These are phyloP conservation scores for Rhizophora mangle DNA, from an alignment of 345 rosid genomes.

Conservation along the genomic window DNA sequence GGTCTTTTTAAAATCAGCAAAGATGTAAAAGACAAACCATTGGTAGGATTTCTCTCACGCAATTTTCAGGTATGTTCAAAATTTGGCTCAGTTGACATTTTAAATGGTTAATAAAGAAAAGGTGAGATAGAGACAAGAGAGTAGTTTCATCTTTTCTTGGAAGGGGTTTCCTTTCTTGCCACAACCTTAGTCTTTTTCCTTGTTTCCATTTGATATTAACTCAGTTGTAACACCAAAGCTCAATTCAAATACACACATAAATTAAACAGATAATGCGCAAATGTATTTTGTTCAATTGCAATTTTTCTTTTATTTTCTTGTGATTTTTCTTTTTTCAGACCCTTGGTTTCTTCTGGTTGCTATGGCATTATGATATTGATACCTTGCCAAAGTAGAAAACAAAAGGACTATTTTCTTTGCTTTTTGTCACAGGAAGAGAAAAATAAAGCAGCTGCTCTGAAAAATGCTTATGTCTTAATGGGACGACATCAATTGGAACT, in stretches of 20 bases:
- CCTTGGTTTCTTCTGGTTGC: not conserved
- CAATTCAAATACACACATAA: not conserved
- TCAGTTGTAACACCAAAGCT: not conserved
- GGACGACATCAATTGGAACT: slow-evolving; percentile 90
- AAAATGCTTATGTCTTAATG: slow-evolving; percentile 94
- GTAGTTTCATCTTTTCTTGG: not conserved
- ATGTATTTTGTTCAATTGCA: not conserved
- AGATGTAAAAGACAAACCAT: slow-evolving; percentile 85
- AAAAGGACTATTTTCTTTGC: slow-evolving; percentile 1
- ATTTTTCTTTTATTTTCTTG: not conserved
- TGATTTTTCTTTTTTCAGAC: not conserved
- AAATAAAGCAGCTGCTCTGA: slow-evolving; percentile 85
- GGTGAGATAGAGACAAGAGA: not conserved
- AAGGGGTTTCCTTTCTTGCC: not conserved
- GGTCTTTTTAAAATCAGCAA: slow-evolving; percentile 88
- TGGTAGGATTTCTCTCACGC: slow-evolving; percentile 87
- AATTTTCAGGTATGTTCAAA: slow-evolving; percentile 73
- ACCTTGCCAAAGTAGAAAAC: slow-evolving; percentile 1
- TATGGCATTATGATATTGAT: not conserved
- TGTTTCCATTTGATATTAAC: not conserved
- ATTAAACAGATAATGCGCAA: not conserved
- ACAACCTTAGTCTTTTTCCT: not conserved
- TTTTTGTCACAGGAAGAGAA: slow-evolving; percentile 67
- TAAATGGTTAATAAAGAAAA: too few species aligned
- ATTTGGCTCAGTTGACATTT: not conserved